Evolutionary conservation across 805 yeast genomes (phyloP).

Genomic region (Starmerella kuoi): DNA sequence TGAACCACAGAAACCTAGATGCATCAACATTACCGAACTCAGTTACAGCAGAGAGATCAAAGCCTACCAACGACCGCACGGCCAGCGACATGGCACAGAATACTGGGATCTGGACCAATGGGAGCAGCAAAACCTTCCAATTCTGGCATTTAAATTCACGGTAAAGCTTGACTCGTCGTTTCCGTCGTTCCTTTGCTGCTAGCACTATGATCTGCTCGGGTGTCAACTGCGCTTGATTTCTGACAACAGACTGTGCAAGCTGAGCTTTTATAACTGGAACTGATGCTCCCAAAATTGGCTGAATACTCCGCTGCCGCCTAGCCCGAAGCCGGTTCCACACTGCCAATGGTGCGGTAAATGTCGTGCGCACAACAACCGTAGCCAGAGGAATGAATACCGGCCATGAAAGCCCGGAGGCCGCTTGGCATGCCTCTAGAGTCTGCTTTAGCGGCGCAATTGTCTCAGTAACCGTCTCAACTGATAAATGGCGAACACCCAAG

Average conservation of each 20-base stretch:
- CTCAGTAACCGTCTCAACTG: conserved; percentile 14
- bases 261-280: conserved; percentile 57
- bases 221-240: conserved; percentile 35
- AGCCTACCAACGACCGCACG: conserved; percentile 62
- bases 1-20: conserved; percentile 46
- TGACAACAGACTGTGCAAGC: conserved; percentile 33
- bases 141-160: conserved; percentile 54
- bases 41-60: conserved; percentile 24
- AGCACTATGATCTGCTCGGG: conserved; percentile 69
- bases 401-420: conserved; percentile 57
- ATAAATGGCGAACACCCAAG: conserved; percentile 4
- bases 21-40: conserved; percentile 20
- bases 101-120: conserved; percentile 72
- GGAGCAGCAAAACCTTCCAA: conserved; percentile 62
- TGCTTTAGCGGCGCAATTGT: conserved; percentile 18
- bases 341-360: conserved; percentile 68
- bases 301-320: conserved; percentile 55
- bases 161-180: conserved; percentile 61
- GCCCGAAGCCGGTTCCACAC: conserved; percentile 56
- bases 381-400: conserved; percentile 62
- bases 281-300: conserved; percentile 63
- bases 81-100: conserved; percentile 74
- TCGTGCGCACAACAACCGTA: conserved; percentile 52
- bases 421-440: conserved; percentile 21
- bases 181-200: conserved; percentile 64